Evolutionary conservation across 2,329 filamentous ascomycete species (phyloP), one percentile per base, ranked within the genome.

Genomic region (Cladosporium sp.): DNA sequence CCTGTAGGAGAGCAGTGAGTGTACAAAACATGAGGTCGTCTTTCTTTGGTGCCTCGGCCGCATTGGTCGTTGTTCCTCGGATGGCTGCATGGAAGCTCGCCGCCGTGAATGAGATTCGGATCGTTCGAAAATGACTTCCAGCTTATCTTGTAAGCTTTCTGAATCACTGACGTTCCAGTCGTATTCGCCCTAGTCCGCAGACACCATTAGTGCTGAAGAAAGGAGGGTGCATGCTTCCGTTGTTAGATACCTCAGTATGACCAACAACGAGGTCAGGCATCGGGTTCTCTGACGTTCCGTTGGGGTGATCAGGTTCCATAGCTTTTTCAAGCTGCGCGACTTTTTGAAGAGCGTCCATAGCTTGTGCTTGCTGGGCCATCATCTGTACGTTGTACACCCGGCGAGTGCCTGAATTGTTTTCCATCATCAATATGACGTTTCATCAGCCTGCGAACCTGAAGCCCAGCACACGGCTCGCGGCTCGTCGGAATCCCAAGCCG

Each of bases 21-120:
- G 87, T 3, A 89, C 86, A 68, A 88, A 87, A 72, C 87, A 89
- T 66, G 85, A 64, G 12, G 61, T 82, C 2, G 87, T 88, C 36
- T 76, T 74, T 69, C 78, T 70, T 68, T 66, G 71, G 26, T 78
- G 67, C n/a, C 49, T 26, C 12, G 61, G 61, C n/a, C 61, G 24
- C 34, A 21, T 41, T 6, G 21, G 51, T 24, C 34, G 51, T n/a
- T 64, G 51, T 21, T 47, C 24, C 28, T 64, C 61, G 5, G 51
- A 55, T 21, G 51, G 36, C 18, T 64, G 61, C 24, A 89, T 79
- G 3, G 87, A 89, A 24, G 87, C 87, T 77, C 86, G 87, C 71
- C 87, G 85, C 65, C 87, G 84, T 68, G 61, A 28, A 24, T 84
- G 83, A 58, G 76, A 79, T 66, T 74, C 80, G 65, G 84, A 81